Evolutionary conservation across 805 yeast species (phyloP).

Genomic region (Spathaspora sp.): DNA sequence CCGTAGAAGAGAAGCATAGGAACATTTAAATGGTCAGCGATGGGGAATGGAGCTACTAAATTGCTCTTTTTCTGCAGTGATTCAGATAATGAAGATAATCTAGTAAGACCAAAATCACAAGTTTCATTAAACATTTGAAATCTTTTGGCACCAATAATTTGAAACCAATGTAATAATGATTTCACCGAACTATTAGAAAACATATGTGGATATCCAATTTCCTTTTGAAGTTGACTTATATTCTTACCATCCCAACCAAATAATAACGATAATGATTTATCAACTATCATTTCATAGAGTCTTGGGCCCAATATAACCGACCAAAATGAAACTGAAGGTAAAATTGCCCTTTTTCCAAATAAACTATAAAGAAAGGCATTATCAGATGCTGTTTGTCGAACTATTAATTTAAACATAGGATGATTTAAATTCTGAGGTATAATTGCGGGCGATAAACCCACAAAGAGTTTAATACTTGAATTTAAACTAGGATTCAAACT

Average conservation of each 20-base stretch:
- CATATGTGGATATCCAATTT: constrained; percentile 27
- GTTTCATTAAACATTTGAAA: constrained; percentile 34
- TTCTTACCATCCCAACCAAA: constrained; percentile 27
- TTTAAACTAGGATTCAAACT: constrained; percentile 23
- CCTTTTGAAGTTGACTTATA: constrained; percentile 19
- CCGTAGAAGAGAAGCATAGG: constrained; percentile 28
- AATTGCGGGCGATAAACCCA: constrained; percentile 29
- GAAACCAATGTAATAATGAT: constrained; percentile 29
- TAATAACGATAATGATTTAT: constrained; percentile 17
- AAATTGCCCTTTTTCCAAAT: constrained; percentile 25
- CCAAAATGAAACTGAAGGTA: constrained; percentile 30
- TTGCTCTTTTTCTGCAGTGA: constrained; percentile 14
- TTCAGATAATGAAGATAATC: constrained; percentile 15
- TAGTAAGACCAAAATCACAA: constrained; percentile 18
- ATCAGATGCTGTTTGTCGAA: constrained; percentile 21
- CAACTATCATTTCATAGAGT: constrained; percentile 22
- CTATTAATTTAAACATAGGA: constrained; percentile 21
- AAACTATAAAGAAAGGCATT: constrained; percentile 20
- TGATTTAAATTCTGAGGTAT: constrained; percentile 22
- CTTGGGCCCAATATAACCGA: constrained; percentile 17
- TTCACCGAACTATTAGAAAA: constrained; percentile 27
- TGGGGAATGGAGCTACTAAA: constrained; percentile 25
- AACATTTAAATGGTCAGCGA: constrained; percentile 24
- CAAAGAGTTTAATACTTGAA: constrained; percentile 17
- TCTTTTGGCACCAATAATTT: constrained; percentile 23